Evolutionary conservation across 768 basidiomycete genomes (phyloP), one percentile per base, ranked within the genome.

Genomic region (Russula virescens): DNA sequence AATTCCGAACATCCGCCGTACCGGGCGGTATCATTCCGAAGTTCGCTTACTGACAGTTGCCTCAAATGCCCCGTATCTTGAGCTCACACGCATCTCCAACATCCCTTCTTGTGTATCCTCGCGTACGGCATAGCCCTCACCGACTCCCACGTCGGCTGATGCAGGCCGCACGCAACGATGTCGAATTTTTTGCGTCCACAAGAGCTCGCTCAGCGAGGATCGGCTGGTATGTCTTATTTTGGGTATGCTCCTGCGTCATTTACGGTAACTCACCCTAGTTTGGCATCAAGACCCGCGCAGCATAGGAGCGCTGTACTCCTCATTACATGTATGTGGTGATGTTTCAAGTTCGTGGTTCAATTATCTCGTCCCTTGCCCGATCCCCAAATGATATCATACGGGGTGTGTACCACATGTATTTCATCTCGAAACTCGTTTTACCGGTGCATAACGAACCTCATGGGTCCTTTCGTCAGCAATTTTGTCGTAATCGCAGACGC

Each of bases 161-260:
- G 40, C 10, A 50, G 53, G 35, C 50, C 59, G 42, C 18, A 40
- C 25, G 38, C 11, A 38, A 38, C 8, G 38, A 11, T 35, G 2
- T 11, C 23, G 31, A 4, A 31, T 31, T 31, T n/a, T 45, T 55
- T 55, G 35, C 46, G 35, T 54, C 40, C 34, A 16, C 1, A 28
- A 64, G 65, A 61, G 47, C 34, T 47, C 34, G 50, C 64, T 23
- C 61, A 63, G 19, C 67, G 66, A 46, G 66, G 70, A 21, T 69
- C 71, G 23, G 65, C 65, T 18, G 53, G 54, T 6, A 62, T 45
- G 14, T 51, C 60, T 42, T 62, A 49, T 62, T 21, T 45, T 25
- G 69, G 69, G 63, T n/a, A 31, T 66, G 68, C 55, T 61, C 43
- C 9, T 38, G 50, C 52, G 66, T 68, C 9, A 62, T 68, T 23